Evolutionary conservation across 805 yeast genomes (phyloP), one percentile per base, ranked within the genome.

Genomic region (Pichia californica): DNA sequence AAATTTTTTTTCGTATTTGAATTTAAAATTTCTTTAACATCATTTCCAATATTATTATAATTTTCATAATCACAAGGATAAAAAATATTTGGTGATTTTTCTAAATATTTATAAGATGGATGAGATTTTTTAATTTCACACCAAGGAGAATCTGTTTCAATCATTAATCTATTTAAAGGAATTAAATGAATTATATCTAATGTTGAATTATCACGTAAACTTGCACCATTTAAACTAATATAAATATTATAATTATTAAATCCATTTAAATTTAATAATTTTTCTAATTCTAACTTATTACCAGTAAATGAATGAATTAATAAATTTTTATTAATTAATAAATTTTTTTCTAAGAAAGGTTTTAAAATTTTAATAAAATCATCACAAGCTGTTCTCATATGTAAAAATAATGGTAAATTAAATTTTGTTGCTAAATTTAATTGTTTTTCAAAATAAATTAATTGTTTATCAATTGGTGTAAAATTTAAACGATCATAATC

Each of bases 131-230:
- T 71, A 36, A 93, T 77, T 57, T 89, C 98, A 67, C 99, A 93
- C 99, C 99, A 93, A 1, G 99, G 99, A 3, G 97, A 88, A 64
- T 93, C 99, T 0, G 97, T 91, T 59, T 93, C 99, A 9, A 93
- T 74, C 72, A 91, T 63, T 34, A 93, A 61, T 54, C 71, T 74
- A 5, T 79, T 77, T 8, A 79, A 55, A 0, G 98, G 98, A n/a
- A 93, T 74, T 20, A 59, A 54, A 33, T 67, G 64, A 0, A 81
- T 87, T 20, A 81, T 88, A 23, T 71, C 70, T 13, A 88, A 63
- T 56, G 85, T 88, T 49, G 83, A 88, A 44, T 76, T 77, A 0
- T 86, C 78, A 56, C 83, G 84, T 51, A 93, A 71, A 2, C 98
- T 88, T 56, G 98, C 93, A 4, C 99, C 99, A 61, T 93, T 93